Conservation (phyloP, 495 filamentous ascomycete genomes). For the Daldinia concentrica region DNA sequence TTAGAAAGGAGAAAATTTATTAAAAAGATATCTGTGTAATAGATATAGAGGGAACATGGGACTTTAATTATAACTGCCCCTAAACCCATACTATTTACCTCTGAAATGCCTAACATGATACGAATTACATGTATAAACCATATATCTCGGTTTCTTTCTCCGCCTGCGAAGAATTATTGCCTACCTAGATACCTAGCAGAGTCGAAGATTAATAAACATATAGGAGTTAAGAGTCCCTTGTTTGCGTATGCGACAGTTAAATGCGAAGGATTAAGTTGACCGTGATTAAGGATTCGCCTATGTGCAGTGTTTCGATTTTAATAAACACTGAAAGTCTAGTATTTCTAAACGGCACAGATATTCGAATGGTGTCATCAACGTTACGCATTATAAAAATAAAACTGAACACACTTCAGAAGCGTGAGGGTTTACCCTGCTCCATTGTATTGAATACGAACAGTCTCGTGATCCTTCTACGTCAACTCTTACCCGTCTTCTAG, state of each 20-base stretch:
- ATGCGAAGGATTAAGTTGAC: not conserved
- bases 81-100: not conserved
- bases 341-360: not conserved
- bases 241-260: not conserved
- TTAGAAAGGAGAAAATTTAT: no score
- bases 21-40: no score
- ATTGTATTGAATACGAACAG: not conserved
- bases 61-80: no score
- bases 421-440: not conserved
- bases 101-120: no score
- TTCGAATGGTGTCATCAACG: not conserved
- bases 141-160: not conserved
- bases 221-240: not conserved
- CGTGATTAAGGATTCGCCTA: not conserved
- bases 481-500: not conserved
- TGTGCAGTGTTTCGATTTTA: not conserved
- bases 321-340: not conserved
- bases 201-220: not conserved
- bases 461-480: not conserved
- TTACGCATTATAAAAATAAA: not conserved
- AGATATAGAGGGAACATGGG: no score
- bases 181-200: not conserved
- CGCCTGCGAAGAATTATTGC: not conserved
- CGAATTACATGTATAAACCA: not conserved
- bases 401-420: not conserved